Evolutionary conservation across 2,329 filamentous ascomycete species (phyloP).

Genomic region (Venturia asperata): DNA sequence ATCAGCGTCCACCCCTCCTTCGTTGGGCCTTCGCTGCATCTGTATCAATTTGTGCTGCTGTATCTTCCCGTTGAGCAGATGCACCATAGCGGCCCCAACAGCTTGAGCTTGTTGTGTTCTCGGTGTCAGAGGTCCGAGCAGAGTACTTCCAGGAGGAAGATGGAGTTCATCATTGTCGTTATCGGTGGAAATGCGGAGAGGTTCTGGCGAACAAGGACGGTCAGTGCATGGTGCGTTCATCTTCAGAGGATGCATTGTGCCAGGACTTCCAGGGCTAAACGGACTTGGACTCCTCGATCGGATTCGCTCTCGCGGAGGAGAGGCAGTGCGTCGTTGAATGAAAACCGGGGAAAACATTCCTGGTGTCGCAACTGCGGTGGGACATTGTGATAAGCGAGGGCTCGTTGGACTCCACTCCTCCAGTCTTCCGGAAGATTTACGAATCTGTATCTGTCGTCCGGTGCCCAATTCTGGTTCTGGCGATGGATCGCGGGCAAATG

Average conservation of each 20-base stretch:
- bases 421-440: not conserved
- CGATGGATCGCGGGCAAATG: not conserved
- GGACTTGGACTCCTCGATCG: not conserved
- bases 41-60: slow-evolving; percentile 8
- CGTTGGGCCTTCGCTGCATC: not conserved
- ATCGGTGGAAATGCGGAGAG: not conserved
- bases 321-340: not conserved
- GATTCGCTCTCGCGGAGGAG: not conserved
- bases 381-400: not conserved
- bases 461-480: slow-evolving; percentile 6
- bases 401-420: not conserved
- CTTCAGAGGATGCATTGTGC: not conserved
- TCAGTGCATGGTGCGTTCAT: not conserved
- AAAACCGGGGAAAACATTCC: not conserved
- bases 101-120: slow-evolving; percentile 7
- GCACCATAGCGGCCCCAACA: not conserved
- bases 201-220: slow-evolving; percentile 9
- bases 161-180: not conserved
- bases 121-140: not conserved
- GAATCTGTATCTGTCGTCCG: not conserved
- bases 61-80: not conserved
- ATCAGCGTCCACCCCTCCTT: not conserved
- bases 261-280: not conserved
- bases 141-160: not conserved
- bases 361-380: not conserved